Evolutionary conservation across 116 monocot genomes (phyloP), one percentile per base, ranked within the genome.

Genomic region (Papilionanthe hybrid): DNA sequence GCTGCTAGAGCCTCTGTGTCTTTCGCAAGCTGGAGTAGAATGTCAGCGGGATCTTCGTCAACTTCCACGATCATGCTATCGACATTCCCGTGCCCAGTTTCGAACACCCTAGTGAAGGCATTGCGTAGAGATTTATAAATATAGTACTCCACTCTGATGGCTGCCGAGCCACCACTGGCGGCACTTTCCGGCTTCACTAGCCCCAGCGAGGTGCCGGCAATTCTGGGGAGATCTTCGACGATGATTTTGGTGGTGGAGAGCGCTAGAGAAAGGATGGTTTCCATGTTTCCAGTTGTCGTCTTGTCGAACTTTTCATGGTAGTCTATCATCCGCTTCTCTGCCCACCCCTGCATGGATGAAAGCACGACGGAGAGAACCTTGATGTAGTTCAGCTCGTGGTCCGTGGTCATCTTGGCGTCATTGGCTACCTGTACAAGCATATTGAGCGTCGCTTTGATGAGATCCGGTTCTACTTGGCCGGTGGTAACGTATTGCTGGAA

Each of bases 401-500:
- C 91, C 7, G 43, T 22, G n/a, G 79, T 12, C 82, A 69, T 72
- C 81, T 86, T 94, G 3, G 89, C 86, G 68, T 98, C 93, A 67
- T 53, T 81, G 10, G 83, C 85, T 18, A 98, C 87, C 69, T 98
- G 94, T 2, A 25, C 79, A 0, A 94, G 84, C 93, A 93, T 87
- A 4, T 86, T 67, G n/a, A 88, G 60, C 1, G 98, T 42, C 0
- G 94, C 93, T 32, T 78, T 57, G 15, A 93, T 79, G 6, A 98
- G 83, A 80, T 98, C 94, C 27, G 79, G 86, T 81, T 93, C 99
- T 10, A 80, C 75, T 72, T 95, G 90, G 5, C 95, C 93, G 0
- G 99, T 99, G 32, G 83, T 9, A 37, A 99, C 85, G 72, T 93
- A 99, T 79, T 95, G 99, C 66, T 91, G 88, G 83, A 99, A 95